Evolutionary conservation across 352 stramenopile species (phyloP).

Genomic region (Hyaloperonospora arabidopsidis): DNA sequence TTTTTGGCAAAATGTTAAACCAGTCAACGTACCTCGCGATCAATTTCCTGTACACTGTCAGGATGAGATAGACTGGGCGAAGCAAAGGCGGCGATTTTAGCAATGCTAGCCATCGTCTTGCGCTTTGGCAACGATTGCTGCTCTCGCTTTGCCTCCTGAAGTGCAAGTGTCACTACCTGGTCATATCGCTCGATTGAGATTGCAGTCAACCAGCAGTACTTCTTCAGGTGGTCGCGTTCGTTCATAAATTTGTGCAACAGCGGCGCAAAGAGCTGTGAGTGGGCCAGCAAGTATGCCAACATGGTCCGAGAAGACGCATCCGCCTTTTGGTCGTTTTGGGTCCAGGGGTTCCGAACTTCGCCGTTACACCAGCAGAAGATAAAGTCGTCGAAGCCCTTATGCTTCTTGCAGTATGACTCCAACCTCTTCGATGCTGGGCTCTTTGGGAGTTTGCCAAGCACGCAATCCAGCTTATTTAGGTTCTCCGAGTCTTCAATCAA

Average conservation of each 20-base stretch:
- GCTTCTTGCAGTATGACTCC: slow-evolving; percentile 52
- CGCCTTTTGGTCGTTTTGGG: slow-evolving; percentile 13
- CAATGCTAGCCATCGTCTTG: slow-evolving; percentile 74
- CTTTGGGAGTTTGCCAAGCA: slow-evolving; percentile 51
- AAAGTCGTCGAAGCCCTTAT: slow-evolving; percentile 54
- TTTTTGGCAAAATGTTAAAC: not conserved
- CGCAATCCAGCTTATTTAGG: slow-evolving; percentile 56
- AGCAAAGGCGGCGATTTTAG: slow-evolving; percentile 72
- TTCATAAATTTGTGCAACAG: slow-evolving; percentile 63
- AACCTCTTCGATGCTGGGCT: slow-evolving; percentile 48
- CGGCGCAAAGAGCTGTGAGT: slow-evolving; percentile 49
- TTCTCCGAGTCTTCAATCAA: slow-evolving; percentile 57
- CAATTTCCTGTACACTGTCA: slow-evolving; percentile 42
- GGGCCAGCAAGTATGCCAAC: slow-evolving; percentile 56
- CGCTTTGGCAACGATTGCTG: slow-evolving; percentile 45
- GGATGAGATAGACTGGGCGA: slow-evolving; percentile 29
- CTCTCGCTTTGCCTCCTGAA: slow-evolving; percentile 48
- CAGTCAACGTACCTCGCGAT: slow-evolving; percentile 43
- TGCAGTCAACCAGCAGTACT: slow-evolving; percentile 60
- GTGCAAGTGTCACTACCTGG: slow-evolving; percentile 41
- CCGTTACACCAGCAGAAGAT: slow-evolving; percentile 73
- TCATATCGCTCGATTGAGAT: slow-evolving; percentile 61
- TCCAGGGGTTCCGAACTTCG: slow-evolving; percentile 64
- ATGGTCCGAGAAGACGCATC: slow-evolving; percentile 22
- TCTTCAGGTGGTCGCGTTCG: slow-evolving; percentile 40